Evolutionary conservation across 1,284 basidiomycete species (phyloP).

Genomic region (Puccinia horiana): DNA sequence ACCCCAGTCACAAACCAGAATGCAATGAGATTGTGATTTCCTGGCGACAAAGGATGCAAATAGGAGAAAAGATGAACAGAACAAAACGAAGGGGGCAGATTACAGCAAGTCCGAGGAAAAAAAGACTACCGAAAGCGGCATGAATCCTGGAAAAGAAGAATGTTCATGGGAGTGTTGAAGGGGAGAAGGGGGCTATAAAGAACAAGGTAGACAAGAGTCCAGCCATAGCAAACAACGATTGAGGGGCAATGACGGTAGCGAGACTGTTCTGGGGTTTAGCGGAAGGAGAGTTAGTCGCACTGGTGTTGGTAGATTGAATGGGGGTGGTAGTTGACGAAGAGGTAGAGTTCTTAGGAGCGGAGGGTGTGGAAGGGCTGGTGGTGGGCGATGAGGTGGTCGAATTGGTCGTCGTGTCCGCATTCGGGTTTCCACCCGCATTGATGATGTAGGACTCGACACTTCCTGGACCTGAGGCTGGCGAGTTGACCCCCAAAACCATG

Average conservation of each 20-base stretch:
- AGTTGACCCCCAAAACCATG: conserved; percentile 40
- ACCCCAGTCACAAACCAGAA: no score
- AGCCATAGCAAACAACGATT: background rate
- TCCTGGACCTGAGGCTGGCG: conserved; percentile 21
- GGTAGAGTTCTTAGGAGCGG: background rate
- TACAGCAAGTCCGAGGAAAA: background rate
- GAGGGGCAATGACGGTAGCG: background rate
- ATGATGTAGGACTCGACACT: conserved; percentile 38
- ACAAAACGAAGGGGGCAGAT: background rate
- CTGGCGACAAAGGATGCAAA: background rate
- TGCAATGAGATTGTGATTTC: no score
- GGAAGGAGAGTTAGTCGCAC: background rate
- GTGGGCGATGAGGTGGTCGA: background rate
- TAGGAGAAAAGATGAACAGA: background rate
- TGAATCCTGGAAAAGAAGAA: background rate
- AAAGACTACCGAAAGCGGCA: background rate
- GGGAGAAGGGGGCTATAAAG: background rate
- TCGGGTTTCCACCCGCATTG: conserved; percentile 33
- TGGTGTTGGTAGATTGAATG: background rate
- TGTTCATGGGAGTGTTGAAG: background rate
- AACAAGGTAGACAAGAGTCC: background rate
- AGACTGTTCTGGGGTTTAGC: conserved; percentile 3
- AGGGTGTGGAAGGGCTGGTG: background rate
- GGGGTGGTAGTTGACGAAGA: background rate
- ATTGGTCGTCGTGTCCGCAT: conserved; percentile 25